Evolutionary conservation across 2,329 filamentous ascomycete genomes (phyloP).

Genomic region (Calonectria multiphialidica): DNA sequence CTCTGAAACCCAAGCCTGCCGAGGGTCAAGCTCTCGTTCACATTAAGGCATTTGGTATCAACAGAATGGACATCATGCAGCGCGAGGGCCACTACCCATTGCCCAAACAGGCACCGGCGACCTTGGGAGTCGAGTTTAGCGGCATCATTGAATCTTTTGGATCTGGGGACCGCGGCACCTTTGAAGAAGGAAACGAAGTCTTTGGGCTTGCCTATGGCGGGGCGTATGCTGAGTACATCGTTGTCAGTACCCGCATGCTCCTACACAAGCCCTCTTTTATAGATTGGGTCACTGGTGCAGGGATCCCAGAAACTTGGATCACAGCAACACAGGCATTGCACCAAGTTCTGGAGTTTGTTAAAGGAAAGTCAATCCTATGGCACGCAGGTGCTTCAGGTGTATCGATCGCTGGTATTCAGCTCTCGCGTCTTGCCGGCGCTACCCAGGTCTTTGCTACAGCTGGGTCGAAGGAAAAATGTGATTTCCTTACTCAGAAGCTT

Average conservation of each 20-base stretch:
- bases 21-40: constrained; percentile 80
- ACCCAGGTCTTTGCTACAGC: constrained; percentile 82
- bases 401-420: constrained; percentile 86
- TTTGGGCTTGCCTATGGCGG: constrained; percentile 91
- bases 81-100: constrained; percentile 78
- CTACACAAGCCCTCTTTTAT: constrained; percentile 80
- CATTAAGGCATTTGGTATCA: constrained; percentile 86
- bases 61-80: constrained; percentile 84
- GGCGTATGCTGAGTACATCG: constrained; percentile 88
- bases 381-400: constrained; percentile 90
- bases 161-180: constrained; percentile 60
- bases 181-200: constrained; percentile 81
- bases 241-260: constrained; percentile 80
- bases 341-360: constrained; percentile 78
- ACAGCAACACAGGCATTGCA: constrained; percentile 91
- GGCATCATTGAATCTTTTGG: constrained; percentile 73
- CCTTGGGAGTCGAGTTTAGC: constrained; percentile 81
- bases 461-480: constrained; percentile 80
- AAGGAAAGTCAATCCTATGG: constrained; percentile 83
- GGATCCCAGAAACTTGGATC: constrained; percentile 89
- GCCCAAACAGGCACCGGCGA: constrained; percentile 75
- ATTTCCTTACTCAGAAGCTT: constrained; percentile 77
- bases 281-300: constrained; percentile 80
- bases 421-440: constrained; percentile 75
- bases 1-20: constrained; percentile 60